Base-by-base conservation (phyloP, 1,284 basidiomycete genomes). In the Cryptococcus sp. region DNA sequence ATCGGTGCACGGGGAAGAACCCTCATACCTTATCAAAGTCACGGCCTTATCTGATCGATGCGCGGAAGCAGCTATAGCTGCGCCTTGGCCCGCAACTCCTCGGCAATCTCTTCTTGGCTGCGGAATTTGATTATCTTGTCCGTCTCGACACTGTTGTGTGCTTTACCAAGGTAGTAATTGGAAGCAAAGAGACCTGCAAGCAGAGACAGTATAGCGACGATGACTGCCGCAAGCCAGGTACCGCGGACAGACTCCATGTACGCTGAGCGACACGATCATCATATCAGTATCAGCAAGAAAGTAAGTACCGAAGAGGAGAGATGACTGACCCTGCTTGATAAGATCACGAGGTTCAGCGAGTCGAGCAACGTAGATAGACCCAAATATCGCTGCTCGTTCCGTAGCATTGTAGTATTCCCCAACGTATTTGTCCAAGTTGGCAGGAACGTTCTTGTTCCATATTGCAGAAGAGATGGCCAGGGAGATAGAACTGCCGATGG, bases 401-500 rank as follows among this genome's bases (percentile, higher is more conserved):
- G 55, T 51, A 5, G 55, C 35, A 15, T 50, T 56, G 46, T 49
- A 41, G 30, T 35, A 35, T 2, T 35, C 30, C 8, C 30, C 30
- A 35, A 35, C 30, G 13, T 35, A 35, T 8, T 35, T 35, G 4
- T 35, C 48, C 6, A 58, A 22, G 23, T 55, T 43, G 22, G 43
- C 50, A 10, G 53, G 58, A 6, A 60, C 40, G 16, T 53, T 39
- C 22, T 30, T 47, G 38, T 66, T 69, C 77, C 77, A 79, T 22
- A 76, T 60, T 3, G 70, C 64, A 3, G 65, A 65, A 0, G 71
- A 57, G 49, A 77, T 69, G 15, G 76, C 72, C n/a, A 61, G 58
- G 0, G 72, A 73, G 50, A 77, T 67, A 0, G 70, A 67, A 17
- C 69, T 67, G 23, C 76, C 77, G 13, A 79, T 62, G 38, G 62